A percentile compares a stretch with the other conserved stretches of the same genome.
Evolutionary conservation across 2,329 filamentous ascomycete genomes (phyloP).

Genomic region (Trichocomaceae sp.): DNA sequence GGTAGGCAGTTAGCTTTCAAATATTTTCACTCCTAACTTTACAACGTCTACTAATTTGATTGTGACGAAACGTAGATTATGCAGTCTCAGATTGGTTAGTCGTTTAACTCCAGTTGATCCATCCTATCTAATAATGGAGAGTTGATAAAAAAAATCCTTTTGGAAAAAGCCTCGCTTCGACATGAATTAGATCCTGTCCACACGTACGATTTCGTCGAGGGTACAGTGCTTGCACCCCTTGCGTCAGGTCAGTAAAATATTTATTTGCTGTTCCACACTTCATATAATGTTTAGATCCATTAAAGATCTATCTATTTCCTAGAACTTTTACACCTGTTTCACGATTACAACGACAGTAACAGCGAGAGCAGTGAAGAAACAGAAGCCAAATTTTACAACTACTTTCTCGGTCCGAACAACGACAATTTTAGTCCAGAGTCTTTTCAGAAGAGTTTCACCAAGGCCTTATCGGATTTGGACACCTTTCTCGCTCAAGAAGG

Average conservation of each 20-base stretch:
- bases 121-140: too few species aligned
- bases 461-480: constrained; percentile 12
- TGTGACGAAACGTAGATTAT: neutral
- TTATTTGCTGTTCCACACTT: neutral
- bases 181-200: neutral
- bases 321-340: neutral
- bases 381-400: neutral
- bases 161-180: neutral
- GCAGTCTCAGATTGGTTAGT: neutral
- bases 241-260: neutral
- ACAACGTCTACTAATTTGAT: neutral
- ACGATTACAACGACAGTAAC: too few species aligned
- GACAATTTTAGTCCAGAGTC: neutral
- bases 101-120: too few species aligned
- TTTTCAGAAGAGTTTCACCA: neutral
- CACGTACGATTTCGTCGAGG: constrained; percentile 2
- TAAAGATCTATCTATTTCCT: neutral
- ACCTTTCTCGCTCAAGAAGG: constrained; percentile 14
- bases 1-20: too few species aligned
- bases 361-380: neutral
- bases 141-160: neutral
- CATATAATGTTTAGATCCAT: neutral
- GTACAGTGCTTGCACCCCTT: neutral
- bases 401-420: neutral
- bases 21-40: neutral